These are phyloP conservation scores for Neckera pumila DNA, from an alignment of 225 moss, liverwort and hornwort species.

Conservation along the genomic window DNA sequence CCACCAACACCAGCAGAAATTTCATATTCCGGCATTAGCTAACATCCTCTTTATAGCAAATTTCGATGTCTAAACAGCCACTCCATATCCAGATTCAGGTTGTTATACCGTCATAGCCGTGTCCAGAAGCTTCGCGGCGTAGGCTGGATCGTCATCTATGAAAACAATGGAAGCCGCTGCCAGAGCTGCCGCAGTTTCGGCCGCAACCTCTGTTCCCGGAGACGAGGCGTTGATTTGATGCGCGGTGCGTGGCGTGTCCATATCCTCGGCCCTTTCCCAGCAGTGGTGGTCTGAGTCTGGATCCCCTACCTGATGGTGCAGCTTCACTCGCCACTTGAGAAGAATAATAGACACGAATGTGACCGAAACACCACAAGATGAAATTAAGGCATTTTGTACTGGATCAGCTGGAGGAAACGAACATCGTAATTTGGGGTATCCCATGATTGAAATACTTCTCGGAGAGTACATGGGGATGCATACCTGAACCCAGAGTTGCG, in stretches of 20 bases:
- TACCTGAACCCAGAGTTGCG: constrained; percentile 81
- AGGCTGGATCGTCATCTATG: constrained; percentile 22
- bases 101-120: constrained; percentile 55
- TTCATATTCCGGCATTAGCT: background rate
- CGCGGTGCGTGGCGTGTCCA: constrained; percentile 70
- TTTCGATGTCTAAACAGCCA: background rate
- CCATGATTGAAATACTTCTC: background rate
- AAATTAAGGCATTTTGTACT: background rate
- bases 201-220: constrained; percentile 74
- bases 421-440: background rate
- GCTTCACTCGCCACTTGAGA: background rate
- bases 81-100: background rate
- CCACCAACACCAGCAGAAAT: background rate
- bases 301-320: constrained; percentile 48
- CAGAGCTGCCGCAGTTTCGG: constrained; percentile 76
- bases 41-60: background rate
- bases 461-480: background rate
- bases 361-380: background rate
- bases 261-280: constrained; percentile 85
- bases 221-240: constrained; percentile 55
- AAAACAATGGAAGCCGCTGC: constrained; percentile 85
- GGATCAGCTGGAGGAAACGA: background rate
- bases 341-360: background rate
- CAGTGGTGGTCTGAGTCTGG: constrained; percentile 70
- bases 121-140: constrained; percentile 35